These are phyloP conservation scores for Miscanthus lutarioriparius DNA, from an alignment of 176 grass and related monocot species.

Conservation along the genomic window DNA sequence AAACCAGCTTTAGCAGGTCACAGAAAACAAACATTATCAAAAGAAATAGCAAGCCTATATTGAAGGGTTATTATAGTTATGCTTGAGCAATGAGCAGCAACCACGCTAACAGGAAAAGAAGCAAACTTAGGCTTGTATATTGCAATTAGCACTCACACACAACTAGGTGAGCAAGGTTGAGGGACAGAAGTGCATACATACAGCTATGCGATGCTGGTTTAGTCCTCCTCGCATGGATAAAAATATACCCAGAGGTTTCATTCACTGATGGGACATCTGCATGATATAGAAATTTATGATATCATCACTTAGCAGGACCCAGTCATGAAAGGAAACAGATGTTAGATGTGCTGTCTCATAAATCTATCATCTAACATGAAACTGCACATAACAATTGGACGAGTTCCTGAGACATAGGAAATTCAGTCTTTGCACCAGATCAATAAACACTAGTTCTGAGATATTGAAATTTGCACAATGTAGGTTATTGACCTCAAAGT, in stretches of 20 bases:
- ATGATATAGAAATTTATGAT: slow-evolving; percentile 16
- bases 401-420: neutral
- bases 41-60: neutral
- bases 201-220: slow-evolving; percentile 80
- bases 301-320: neutral
- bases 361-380: neutral
- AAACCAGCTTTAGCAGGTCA: neutral
- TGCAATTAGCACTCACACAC: slow-evolving; percentile 12
- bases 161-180: neutral
- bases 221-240: slow-evolving; percentile 91
- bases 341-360: neutral
- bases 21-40: slow-evolving; percentile 1
- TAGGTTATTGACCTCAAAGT: neutral
- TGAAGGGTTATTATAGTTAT: neutral
- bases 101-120: neutral
- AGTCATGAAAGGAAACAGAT: slow-evolving; percentile 12
- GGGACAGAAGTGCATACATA: slow-evolving; percentile 49
- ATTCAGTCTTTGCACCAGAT: neutral
- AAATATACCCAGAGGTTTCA: slow-evolving; percentile 79
- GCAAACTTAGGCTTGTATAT: neutral
- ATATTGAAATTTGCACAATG: neutral
- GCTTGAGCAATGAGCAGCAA: neutral
- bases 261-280: slow-evolving; percentile 72
- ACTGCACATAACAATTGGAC: neutral
- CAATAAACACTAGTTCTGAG: neutral